Evolutionary conservation across 345 rosid species (phyloP), one percentile per base, ranked within the genome.

Genomic region (Ceriops zippeliana): DNA sequence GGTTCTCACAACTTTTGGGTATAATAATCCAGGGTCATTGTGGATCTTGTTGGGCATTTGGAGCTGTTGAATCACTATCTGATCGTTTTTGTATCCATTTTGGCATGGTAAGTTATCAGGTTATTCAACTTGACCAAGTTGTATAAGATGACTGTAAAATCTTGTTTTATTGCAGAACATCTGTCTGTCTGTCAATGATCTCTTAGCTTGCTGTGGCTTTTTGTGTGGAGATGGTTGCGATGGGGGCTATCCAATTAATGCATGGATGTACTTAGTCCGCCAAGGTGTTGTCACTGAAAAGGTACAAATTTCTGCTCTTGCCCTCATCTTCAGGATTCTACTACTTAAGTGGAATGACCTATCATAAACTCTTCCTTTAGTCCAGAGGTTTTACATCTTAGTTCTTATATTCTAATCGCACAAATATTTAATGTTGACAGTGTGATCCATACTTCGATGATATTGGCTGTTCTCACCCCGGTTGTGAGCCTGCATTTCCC

Each of bases 1-100:
- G 73, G 59, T 64, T 74, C 74, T 57, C 27, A 80, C 11, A 58
- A 17, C 57, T n/a, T 75, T 34, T 68, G 60, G n/a, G 6, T 78
- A 38, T 78, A 71, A 70, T 71, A 70, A 27, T 79, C 34, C 80
- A 92, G 96, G 99, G 99, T 68, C 98, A 93, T 72, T 93, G 98
- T 75, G 98, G 98, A 76, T 89, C 98, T 77, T 93, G 98, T 57
- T 93, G 99, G 99, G 99, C 97, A 51, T 91, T 91, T 85, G 99
- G 89, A 74, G 97, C 99, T 62, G 96, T 91, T 58, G 99, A 93
- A 83, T 75, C 99, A 9, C 77, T 93, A 17, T 93, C 99, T 35
- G 99, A 93, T 84, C 95, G 96, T 70, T 93, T 93, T 81, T 93
- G 99, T 72, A 86, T 93, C 82, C 87, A 89, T 59, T 88, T 84